These are phyloP conservation scores for Debaryomyces maramus DNA, from an alignment of 805 yeast genomes.

Conservation along the genomic window DNA sequence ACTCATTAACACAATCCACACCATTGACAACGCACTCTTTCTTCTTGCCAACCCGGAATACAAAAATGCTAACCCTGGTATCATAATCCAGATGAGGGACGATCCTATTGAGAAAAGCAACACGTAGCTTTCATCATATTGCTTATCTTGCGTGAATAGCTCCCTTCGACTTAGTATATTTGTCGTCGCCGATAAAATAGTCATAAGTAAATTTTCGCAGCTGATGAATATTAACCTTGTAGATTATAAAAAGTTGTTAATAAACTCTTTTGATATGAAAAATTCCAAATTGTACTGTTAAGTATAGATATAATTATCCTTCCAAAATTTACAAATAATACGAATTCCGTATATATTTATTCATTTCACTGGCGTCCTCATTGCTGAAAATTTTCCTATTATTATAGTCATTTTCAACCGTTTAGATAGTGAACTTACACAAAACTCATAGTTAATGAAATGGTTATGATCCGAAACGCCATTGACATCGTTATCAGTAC, in stretches of 20 bases:
- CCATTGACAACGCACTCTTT: constrained; percentile 83
- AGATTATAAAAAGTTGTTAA: constrained; percentile 1
- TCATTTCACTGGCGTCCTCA: not conserved
- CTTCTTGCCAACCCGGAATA: constrained; percentile 90
- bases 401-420: not conserved
- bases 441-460: not conserved
- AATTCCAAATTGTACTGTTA: too few species aligned
- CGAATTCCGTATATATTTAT: not conserved
- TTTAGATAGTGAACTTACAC: not conserved
- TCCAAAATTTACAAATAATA: too few species aligned
- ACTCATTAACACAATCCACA: constrained; percentile 76
- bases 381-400: too few species aligned
- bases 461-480: constrained; percentile 1
- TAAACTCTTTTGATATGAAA: not conserved
- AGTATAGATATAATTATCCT: too few species aligned
- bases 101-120: constrained; percentile 57
- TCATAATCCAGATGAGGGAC: constrained; percentile 82
- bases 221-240: not conserved
- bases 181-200: constrained; percentile 1
- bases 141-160: constrained; percentile 35
- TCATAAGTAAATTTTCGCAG: constrained; percentile 3
- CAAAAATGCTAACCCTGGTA: constrained; percentile 90
- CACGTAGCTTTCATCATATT: constrained; percentile 27
- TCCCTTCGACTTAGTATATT: constrained; percentile 29
- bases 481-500: not conserved